A percentile compares a stretch with the other conserved stretches of the same genome.
phyloP scores from a whole-genome alignment of 345 rosid species.

The Noccaea bulbosa region DNA sequence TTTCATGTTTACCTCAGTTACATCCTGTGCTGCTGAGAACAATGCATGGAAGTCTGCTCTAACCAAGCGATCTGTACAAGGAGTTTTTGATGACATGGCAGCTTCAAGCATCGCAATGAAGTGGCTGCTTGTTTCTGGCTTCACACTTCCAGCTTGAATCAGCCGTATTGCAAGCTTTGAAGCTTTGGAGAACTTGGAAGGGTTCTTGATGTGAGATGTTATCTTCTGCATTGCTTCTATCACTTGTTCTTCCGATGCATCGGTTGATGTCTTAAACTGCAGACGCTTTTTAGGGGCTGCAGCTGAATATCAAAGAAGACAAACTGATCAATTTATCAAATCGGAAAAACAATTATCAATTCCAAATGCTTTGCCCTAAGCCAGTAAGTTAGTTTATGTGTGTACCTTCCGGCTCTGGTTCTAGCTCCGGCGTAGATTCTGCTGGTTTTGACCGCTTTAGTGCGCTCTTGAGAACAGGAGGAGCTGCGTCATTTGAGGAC shows the following conservation, averaged over 20 bases:
- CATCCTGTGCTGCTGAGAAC: constrained; percentile 85
- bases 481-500: constrained; percentile 32
- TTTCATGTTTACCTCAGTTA: constrained; percentile 55
- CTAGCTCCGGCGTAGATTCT: constrained; percentile 39
- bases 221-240: constrained; percentile 95
- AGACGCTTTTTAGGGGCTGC: constrained; percentile 55
- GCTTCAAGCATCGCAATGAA: constrained; percentile 82
- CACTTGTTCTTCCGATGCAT: constrained; percentile 83
- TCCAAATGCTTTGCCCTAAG: background rate
- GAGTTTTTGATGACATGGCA: constrained; percentile 73
- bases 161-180: constrained; percentile 88
- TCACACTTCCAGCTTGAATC: constrained; percentile 89
- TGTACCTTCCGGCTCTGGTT: constrained; percentile 42
- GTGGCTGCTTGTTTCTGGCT: constrained; percentile 70
- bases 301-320: constrained; percentile 36
- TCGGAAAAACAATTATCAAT: background rate
- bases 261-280: constrained; percentile 88
- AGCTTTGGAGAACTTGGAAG: constrained; percentile 79
- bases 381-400: background rate
- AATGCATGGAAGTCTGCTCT: constrained; percentile 76
- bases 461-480: constrained; percentile 74
- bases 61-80: constrained; percentile 80
- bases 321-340: background rate
- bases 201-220: constrained; percentile 82
- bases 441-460: constrained; percentile 71